These are phyloP conservation scores for Trypanosoma congolense DNA, from an alignment of 208 protist genomes.

Conservation along the genomic window DNA sequence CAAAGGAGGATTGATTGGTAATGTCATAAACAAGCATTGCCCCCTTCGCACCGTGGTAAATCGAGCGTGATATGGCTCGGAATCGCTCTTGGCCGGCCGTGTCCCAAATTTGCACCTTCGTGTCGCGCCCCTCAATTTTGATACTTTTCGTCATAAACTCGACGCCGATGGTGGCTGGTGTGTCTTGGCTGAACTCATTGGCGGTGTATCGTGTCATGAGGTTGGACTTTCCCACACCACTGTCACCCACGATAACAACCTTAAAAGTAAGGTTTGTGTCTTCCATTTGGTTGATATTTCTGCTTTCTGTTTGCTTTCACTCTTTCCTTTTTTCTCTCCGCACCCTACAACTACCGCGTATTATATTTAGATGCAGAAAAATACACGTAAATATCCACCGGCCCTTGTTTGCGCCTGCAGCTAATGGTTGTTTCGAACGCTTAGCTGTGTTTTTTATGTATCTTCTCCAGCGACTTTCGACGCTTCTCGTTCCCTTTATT, in stretches of 20 bases:
- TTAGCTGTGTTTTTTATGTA: too few species aligned
- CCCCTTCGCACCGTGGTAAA: conserved; percentile 97
- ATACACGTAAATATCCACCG: too few species aligned
- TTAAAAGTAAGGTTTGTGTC: conserved; percentile 88
- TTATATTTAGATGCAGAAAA: too few species aligned
- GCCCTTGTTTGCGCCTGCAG: too few species aligned
- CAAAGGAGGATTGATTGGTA: conserved; percentile 95
- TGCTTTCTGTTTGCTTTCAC: conserved; percentile 6
- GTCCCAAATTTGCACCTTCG: conserved; percentile 99
- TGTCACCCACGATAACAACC: conserved; percentile 94
- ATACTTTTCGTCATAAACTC: conserved; percentile 92
- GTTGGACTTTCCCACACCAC: conserved; percentile 89
- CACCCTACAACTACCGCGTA: too few species aligned
- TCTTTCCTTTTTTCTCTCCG: conserved; percentile 13
- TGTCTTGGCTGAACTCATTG: conserved; percentile 87
- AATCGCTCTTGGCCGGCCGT: conserved; percentile 99
- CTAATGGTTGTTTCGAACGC: too few species aligned
- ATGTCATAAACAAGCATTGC: conserved; percentile 99
- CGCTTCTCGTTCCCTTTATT: too few species aligned
- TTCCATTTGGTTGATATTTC: conserved; percentile 43
- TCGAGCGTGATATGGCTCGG: conserved; percentile 95
- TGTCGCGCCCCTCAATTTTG: conserved; percentile 92
- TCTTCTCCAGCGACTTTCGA: too few species aligned
- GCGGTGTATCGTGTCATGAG: conserved; percentile 86
- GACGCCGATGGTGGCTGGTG: conserved; percentile 90